A percentile compares a stretch with the other conserved stretches of the same genome.
Conservation (phyloP, 352 stramenopile species). For the Phytophthora ramorum region DNA sequence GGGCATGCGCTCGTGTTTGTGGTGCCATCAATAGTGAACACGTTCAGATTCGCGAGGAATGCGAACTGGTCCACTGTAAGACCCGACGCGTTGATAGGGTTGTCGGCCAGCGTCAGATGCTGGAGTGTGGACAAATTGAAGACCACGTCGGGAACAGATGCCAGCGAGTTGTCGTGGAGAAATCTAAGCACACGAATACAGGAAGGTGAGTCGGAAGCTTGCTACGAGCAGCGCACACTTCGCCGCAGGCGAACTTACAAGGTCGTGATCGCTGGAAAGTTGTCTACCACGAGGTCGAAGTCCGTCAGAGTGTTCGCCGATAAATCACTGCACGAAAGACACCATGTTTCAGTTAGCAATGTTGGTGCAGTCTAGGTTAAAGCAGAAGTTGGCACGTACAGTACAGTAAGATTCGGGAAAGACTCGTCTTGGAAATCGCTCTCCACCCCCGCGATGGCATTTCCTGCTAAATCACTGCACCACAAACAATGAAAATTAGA, state of each 20-base stretch:
- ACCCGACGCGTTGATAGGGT: constrained; percentile 61
- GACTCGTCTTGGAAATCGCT: constrained; percentile 47
- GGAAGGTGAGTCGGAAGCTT: background rate
- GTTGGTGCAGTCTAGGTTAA: background rate
- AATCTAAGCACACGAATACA: constrained; percentile 25
- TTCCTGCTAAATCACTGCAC: constrained; percentile 48
- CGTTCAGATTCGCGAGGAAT: constrained; percentile 58
- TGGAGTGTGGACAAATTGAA: constrained; percentile 65
- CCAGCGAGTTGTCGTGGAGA: constrained; percentile 60
- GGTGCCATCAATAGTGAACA: constrained; percentile 59
- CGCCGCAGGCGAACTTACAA: constrained; percentile 38
- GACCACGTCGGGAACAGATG: constrained; percentile 51
- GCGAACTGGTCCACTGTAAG: constrained; percentile 57
- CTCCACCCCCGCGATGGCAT: constrained; percentile 45
- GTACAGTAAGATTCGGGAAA: constrained; percentile 50
- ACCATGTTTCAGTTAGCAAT: constrained; percentile 9
- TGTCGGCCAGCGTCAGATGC: constrained; percentile 49
- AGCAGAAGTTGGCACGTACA: constrained; percentile 52
- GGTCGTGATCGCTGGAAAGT: constrained; percentile 51
- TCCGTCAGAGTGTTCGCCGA: constrained; percentile 49
- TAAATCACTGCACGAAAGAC: constrained; percentile 40
- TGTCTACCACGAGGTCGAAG: constrained; percentile 44
- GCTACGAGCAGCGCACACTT: background rate
- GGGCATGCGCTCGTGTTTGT: constrained; percentile 65
- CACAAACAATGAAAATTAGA: background rate